Evolutionary conservation across 2,329 filamentous ascomycete genomes (phyloP), one percentile per base, ranked within the genome.

Genomic region (Beauveria caledonica): DNA sequence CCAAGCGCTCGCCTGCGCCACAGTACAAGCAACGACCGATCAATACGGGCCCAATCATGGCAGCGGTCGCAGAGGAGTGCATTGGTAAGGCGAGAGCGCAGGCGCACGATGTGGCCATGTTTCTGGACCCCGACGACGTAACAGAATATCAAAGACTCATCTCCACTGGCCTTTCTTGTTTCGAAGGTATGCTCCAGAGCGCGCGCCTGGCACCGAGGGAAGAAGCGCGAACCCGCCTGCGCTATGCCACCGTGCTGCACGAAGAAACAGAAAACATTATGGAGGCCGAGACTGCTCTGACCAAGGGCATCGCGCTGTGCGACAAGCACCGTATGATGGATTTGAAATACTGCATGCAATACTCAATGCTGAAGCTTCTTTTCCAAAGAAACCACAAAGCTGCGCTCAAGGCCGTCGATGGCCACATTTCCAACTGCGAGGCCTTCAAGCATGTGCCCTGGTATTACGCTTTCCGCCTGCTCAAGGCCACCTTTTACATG

Each of bases 211-310:
- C 80, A 21, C 86, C 89, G 3, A 81, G 86, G 17, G 76, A 85
- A 50, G 89, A 92, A 70, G 89, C 87, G 10, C 82, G 82, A 60
- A 75, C 91, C 57, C 82, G 87, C 29, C 72, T 92, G 46, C 81
- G 87, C 67, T 91, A 92, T 72, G 88, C 88, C 1, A 84, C 82
- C 39, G 75, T 92, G 7, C 72, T 93, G 25, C 81, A 85, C 42
- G 86, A 90, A 64, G 89, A 93, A 73, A 92, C 89, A 2, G 86
- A 89, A 39, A 92, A 92, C 64, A 76, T 85, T 11, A 85, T 85
- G 75, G 85, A 90, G 66, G 86, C 87, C 1, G 89, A 92, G 71
- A 87, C 85, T 13, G 79, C 86, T 3, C 72, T 93, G 60, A 86
- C 82, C 45, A 90, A 89, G 71, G 88, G 87, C 7, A 86, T 89